Evolutionary conservation across 495 filamentous ascomycete species (phyloP).

Genomic region (Aspergillus kassunensis): DNA sequence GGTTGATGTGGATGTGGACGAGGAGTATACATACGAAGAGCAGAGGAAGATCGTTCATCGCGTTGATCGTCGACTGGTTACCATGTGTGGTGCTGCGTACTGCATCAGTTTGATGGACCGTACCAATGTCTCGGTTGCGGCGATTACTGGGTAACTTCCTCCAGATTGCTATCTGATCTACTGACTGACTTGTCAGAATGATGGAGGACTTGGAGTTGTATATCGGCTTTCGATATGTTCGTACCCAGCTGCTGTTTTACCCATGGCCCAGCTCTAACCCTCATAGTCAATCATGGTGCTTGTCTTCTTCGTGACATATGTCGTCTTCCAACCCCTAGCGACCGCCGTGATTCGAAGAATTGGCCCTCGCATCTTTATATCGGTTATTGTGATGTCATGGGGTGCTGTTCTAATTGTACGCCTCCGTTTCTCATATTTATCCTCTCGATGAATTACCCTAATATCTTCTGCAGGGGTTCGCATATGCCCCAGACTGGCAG

Average conservation of each 20-base stretch:
- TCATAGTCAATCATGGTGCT: constrained; percentile 52
- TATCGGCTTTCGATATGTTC: constrained; percentile 10
- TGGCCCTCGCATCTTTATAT: constrained; percentile 55
- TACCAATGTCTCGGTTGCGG: constrained; percentile 60
- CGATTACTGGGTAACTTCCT: constrained; percentile 50
- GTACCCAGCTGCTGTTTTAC: background rate
- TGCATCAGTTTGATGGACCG: constrained; percentile 65
- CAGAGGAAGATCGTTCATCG: constrained; percentile 51
- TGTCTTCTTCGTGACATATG: constrained; percentile 64
- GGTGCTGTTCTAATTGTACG: constrained; percentile 41
- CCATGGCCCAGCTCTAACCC: background rate
- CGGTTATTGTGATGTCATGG: constrained; percentile 49
- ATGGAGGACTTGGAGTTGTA: constrained; percentile 5
- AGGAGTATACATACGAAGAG: constrained; percentile 33
- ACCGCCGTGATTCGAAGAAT: constrained; percentile 56
- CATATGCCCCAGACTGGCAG: constrained; percentile 32
- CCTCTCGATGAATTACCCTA: too few relatives aligned
- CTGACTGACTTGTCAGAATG: background rate
- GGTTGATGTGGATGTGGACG: constrained; percentile 23
- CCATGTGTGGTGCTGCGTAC: constrained; percentile 61
- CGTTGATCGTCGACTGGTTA: constrained; percentile 59
- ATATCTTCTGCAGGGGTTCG: constrained; percentile 58
- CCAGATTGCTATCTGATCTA: background rate
- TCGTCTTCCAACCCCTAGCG: constrained; percentile 58
- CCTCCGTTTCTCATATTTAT: too few relatives aligned